Percentiles rank a stretch among this genome's conserved stretches.
These are phyloP conservation scores for Daldinia eschscholtzii DNA, from an alignment of 2,329 filamentous ascomycete genomes.

Conservation along the genomic window DNA sequence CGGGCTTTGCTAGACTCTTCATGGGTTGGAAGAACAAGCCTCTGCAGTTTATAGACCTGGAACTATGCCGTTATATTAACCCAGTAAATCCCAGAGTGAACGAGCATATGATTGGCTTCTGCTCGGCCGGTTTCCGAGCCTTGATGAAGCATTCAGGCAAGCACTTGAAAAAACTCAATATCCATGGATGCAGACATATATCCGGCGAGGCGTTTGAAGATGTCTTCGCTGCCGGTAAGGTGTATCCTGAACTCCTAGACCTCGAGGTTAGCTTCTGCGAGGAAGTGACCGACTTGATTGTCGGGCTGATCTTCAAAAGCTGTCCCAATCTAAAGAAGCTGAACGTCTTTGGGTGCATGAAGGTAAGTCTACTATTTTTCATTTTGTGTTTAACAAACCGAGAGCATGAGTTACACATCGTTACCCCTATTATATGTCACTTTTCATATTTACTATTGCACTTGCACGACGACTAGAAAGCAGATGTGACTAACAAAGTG, in stretches of 20 bases:
- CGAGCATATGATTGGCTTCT: conserved; percentile 77
- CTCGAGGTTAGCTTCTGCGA: conserved; percentile 85
- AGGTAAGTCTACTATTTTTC: conserved; percentile 56
- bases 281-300: conserved; percentile 72
- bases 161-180: conserved; percentile 74
- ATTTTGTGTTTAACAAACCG: background rate
- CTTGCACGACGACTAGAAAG: background rate
- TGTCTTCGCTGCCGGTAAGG: conserved; percentile 72
- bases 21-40: conserved; percentile 79
- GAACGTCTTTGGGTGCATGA: conserved; percentile 76
- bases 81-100: conserved; percentile 75
- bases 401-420: background rate
- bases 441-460: background rate
- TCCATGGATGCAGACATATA: conserved; percentile 90
- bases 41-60: conserved; percentile 78
- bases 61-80: conserved; percentile 82
- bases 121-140: conserved; percentile 79
- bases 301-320: conserved; percentile 72
- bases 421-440: background rate
- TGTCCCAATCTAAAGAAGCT: conserved; percentile 72
- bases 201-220: conserved; percentile 77
- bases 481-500: conserved; percentile 28
- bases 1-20: conserved; percentile 79
- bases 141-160: conserved; percentile 86
- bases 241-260: conserved; percentile 76